A percentile compares a stretch with the other conserved stretches of the same genome.
These are phyloP conservation scores for Paraglomus brasilianum DNA, from an alignment of 192 early-diverging fungal genomes.

Conservation along the genomic window DNA sequence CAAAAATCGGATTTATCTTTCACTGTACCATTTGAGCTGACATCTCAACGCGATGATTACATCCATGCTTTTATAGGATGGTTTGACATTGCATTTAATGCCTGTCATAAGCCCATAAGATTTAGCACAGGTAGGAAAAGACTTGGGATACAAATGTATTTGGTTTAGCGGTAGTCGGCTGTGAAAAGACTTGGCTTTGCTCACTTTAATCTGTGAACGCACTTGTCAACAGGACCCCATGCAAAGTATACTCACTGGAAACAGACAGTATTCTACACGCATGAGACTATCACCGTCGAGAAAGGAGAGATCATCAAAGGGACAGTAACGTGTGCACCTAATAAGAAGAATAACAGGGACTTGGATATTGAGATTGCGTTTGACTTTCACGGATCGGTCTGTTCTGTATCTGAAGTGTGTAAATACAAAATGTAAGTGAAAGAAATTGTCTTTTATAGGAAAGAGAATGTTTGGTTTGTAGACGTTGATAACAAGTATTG, in stretches of 20 bases:
- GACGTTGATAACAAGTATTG: background rate
- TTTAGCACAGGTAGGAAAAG: conserved; percentile 36
- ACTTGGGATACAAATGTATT: background rate
- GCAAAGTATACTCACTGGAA: conserved; percentile 96
- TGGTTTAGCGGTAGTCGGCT: conserved; percentile 11
- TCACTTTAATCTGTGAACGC: conserved; percentile 8
- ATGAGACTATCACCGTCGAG: conserved; percentile 68
- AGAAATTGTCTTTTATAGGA: too few relatives aligned
- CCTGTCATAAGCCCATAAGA: conserved; percentile 54
- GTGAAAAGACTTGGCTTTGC: too few relatives aligned
- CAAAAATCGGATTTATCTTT: conserved; percentile 73
- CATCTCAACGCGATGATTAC: conserved; percentile 57
- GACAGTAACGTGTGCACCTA: conserved; percentile 60
- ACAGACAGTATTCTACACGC: conserved; percentile 87
- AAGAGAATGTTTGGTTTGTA: too few relatives aligned
- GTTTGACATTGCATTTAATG: conserved; percentile 91
- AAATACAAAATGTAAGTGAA: conserved; percentile 46
- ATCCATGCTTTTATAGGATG: conserved; percentile 83
- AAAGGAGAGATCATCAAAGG: conserved; percentile 70
- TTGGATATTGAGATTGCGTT: conserved; percentile 80
- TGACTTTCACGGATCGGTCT: conserved; percentile 39
- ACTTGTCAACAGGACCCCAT: conserved; percentile 62
- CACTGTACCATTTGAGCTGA: conserved; percentile 64
- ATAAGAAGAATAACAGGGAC: conserved; percentile 88
- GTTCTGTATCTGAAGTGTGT: conserved; percentile 41